Percentiles rank a stretch among this genome's conserved stretches.
phyloP scores from a whole-genome alignment of 2,329 filamentous ascomycete genomes.

The Apiospora marii region DNA sequence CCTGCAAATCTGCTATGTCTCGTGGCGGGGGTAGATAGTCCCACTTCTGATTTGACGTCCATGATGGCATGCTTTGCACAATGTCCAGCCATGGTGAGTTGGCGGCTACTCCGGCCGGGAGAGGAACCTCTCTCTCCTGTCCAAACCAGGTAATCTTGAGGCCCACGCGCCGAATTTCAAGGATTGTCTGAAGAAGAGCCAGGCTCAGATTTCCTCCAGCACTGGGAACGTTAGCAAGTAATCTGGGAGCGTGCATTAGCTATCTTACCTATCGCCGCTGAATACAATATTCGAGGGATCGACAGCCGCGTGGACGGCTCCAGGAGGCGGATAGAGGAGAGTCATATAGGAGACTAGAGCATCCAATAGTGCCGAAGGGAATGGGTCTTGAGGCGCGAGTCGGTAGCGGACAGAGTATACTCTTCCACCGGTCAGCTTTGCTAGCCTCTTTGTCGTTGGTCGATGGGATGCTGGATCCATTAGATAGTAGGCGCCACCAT shows the following conservation, averaged over 20 bases:
- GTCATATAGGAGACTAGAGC: slow-evolving; percentile 76
- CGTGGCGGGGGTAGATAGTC: slow-evolving; percentile 69
- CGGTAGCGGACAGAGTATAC: slow-evolving; percentile 79
- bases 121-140: slow-evolving; percentile 61
- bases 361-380: slow-evolving; percentile 78
- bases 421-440: slow-evolving; percentile 71
- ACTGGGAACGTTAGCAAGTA: slow-evolving; percentile 45
- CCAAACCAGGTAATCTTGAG: slow-evolving; percentile 68
- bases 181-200: slow-evolving; percentile 71
- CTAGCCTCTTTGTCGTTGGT: slow-evolving; percentile 63
- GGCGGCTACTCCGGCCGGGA: slow-evolving; percentile 71
- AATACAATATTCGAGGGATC: slow-evolving; percentile 72
- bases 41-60: slow-evolving; percentile 59
- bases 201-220: slow-evolving; percentile 78
- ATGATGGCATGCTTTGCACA: slow-evolving; percentile 66
- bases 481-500: slow-evolving; percentile 78
- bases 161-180: slow-evolving; percentile 63
- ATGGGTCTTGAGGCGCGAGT: slow-evolving; percentile 76
- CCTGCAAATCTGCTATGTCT: slow-evolving; percentile 39
- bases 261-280: slow-evolving; percentile 68
- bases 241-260: neutral
- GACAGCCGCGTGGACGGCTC: slow-evolving; percentile 71
- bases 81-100: slow-evolving; percentile 78
- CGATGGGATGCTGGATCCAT: slow-evolving; percentile 76
- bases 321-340: slow-evolving; percentile 74